Base-by-base conservation (phyloP, 2,329 filamentous ascomycete species). In the Chaetomium sp. region DNA sequence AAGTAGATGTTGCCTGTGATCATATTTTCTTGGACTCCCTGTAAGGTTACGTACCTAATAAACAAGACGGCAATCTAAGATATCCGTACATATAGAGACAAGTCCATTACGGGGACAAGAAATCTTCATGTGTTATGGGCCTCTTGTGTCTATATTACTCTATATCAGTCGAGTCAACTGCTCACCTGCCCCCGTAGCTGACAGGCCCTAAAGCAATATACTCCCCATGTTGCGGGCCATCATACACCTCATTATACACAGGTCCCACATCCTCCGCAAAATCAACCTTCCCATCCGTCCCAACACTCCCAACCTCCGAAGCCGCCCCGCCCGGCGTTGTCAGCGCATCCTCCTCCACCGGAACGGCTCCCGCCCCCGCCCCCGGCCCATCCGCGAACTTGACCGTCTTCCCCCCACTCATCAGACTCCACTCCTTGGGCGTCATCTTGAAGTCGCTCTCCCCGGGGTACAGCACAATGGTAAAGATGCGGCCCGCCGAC, bases 401-500 rank as follows among this genome's bases (percentile, higher is more conserved):
- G 25, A 65, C 51, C 53, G 55, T 58, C 59, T 56, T 62, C 27
- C 21, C 16, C 31, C 59, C 63, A 27, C 57, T 65, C 23, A 49
- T 6, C 23, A n/a, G 9, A n/a, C 63, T 58, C 68, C 69, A 70
- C 19, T 65, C 56, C 56, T 45, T 59, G 10, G 66, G 55, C 1
- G 59, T 45, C 68, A 70, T 70, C n/a, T 33, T 38, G 35, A 69
- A 29, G 4, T 58, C 60, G 35, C 65, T 66, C 31, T 66, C 42
- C 8, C 64, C 63, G 7, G 69, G 66, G 45, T 65, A 68, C 25
- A 70, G 49, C 10, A 69, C 66, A 1, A 65, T 68, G 7, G 68
- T 69, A 19, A 69, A 63, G 16, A 70, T 42, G 7, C 69, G 63
- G 2, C 69, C 69, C 3, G 63, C 66, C 16, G 68, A 66, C 8